phyloP scores from a whole-genome alignment of 1,139 yeast species.

The Eremothecium coryli region DNA sequence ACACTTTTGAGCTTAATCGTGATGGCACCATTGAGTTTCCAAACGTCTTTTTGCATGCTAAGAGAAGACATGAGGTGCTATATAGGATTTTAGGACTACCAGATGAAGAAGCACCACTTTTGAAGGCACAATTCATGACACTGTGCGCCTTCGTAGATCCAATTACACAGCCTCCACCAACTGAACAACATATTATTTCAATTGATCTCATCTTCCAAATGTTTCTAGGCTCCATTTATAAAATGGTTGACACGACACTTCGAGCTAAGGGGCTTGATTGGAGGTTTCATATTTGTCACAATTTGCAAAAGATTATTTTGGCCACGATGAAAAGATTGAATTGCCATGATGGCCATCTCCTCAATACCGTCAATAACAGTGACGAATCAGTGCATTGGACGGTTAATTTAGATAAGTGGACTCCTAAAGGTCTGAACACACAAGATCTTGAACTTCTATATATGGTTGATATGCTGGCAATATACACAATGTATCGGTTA shows the following conservation, averaged over 20 bases:
- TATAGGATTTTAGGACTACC: conserved; percentile 17
- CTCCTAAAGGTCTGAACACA: conserved; percentile 37
- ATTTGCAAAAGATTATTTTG: conserved; percentile 38
- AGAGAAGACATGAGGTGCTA: conserved; percentile 26
- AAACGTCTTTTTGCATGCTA: conserved; percentile 25
- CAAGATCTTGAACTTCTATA: conserved; percentile 42
- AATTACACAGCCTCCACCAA: conserved; percentile 57
- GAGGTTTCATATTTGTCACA: conserved; percentile 37
- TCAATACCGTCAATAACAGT: conserved; percentile 40
- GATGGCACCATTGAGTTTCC: conserved; percentile 18
- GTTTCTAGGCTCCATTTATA: conserved; percentile 37
- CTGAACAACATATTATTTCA: conserved; percentile 44
- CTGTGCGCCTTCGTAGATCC: conserved; percentile 48
- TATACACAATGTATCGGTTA: conserved; percentile 45
- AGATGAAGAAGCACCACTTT: conserved; percentile 15
- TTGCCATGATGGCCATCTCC: conserved; percentile 40
- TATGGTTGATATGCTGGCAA: conserved; percentile 42
- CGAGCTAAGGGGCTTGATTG: conserved; percentile 10
- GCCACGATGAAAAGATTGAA: conserved; percentile 36
- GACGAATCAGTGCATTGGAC: conserved; percentile 36
- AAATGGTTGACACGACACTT: conserved; percentile 11
- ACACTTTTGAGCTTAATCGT: conserved; percentile 26
- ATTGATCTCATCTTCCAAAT: conserved; percentile 46
- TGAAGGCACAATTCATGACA: conserved; percentile 17
- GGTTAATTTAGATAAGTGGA: conserved; percentile 39